A percentile compares a stretch with the other conserved stretches of the same genome.
Evolutionary conservation across 805 yeast species (phyloP).

Genomic region (Saccharomyces cerevisiae): DNA sequence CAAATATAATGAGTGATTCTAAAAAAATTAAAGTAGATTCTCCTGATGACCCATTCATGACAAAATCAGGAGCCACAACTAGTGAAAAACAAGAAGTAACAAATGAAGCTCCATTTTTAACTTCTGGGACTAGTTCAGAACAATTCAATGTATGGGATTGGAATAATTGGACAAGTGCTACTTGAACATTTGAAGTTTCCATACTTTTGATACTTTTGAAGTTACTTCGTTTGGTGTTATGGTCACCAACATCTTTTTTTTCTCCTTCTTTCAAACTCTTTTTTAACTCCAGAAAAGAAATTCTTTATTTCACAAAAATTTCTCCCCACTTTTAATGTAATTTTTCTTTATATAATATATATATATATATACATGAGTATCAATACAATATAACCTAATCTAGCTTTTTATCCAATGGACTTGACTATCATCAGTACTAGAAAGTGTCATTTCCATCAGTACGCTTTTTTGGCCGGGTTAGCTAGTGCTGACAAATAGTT

Average conservation of each 20-base stretch:
- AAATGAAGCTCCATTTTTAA: neutral
- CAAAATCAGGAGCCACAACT: slow-evolving; percentile 6
- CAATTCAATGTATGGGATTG: slow-evolving; percentile 26
- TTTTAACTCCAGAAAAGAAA: neutral
- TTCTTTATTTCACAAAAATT: neutral
- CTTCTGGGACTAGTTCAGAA: neutral
- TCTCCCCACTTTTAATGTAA: neutral
- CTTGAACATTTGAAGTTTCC: neutral
- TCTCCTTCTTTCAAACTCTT: neutral
- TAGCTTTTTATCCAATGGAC: neutral
- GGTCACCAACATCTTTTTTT: neutral
- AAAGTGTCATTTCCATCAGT: neutral
- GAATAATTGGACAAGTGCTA: slow-evolving; percentile 20
- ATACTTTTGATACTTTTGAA: no score
- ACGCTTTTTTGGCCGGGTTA: neutral
- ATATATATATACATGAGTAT: neutral
- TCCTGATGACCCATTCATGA: slow-evolving; percentile 27
- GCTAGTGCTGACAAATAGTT: neutral
- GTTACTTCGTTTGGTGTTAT: neutral
- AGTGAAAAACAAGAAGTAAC: neutral
- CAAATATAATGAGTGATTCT: slow-evolving; percentile 28
- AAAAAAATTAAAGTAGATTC: slow-evolving; percentile 29
- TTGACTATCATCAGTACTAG: neutral
- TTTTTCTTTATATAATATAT: neutral
- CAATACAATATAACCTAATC: neutral